Base-by-base conservation (phyloP, 108 stramenopile species). In the Aurantiochytrium sp. region DNA sequence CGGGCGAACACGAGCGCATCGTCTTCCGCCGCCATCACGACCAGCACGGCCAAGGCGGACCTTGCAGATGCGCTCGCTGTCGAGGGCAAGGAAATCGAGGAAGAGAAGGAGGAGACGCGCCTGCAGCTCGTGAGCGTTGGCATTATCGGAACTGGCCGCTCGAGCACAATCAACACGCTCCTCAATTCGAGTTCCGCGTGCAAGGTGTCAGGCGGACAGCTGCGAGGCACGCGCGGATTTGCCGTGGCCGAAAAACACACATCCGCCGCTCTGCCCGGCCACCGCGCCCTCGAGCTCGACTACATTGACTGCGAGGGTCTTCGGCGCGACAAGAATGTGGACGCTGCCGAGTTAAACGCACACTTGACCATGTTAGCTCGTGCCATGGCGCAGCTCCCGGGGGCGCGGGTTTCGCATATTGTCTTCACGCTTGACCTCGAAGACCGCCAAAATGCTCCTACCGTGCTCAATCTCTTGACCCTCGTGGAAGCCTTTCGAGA, bases 191-290 rank as follows among this genome's bases (percentile, higher is more conserved):
- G 51, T 16, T 53, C 45, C 19, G 76, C 76, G 0, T 83, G 76
- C 28, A 83, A 83, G 28, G 76, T 83, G 19, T 53, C 49, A n/a
- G 76, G 76, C 76, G 76, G 76, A n/a, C 76, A 83, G 76, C 76
- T 83, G 49, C 45, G 76, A 6, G 76, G 76, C 51, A 83, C 76
- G 45, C 76, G 76, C 10, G 76, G 76, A 14, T 83, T 83, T 83
- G 76, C 45, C 28, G 76, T 83, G 19, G 1, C 12, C 14, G 35
- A 69, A 18, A 69, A 69, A 12, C 25, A 10, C 42, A 23, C 25
- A 8, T 55, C 76, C 6, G 76, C 12, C 8, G 19, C 45, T 23
- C 49, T 83, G 45, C 76, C 76, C n/a, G 45, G 49, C 16, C 49
- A 47, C 12, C 51, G 49, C 12, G 76, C 16, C 43, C n/a, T 83